phyloP scores from a whole-genome alignment of 176 grass and related monocot species.

The Raddia distichophylla region DNA sequence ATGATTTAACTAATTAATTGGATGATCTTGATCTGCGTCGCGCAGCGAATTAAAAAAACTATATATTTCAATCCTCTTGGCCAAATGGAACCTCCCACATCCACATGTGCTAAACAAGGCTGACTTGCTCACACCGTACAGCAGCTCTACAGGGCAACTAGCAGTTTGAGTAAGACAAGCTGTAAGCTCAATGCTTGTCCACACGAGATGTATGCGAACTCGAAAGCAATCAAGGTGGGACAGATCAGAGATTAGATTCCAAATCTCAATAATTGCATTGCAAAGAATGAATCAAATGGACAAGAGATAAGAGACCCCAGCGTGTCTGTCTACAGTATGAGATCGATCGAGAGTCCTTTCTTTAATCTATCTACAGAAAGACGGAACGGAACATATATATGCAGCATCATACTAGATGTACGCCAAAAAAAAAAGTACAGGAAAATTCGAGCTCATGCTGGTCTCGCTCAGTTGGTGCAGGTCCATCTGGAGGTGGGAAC shows the following conservation, averaged over 20 bases:
- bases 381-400: background rate
- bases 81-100: slow-evolving; percentile 30
- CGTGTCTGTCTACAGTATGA: slow-evolving; percentile 5
- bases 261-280: slow-evolving; percentile 42
- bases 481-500: slow-evolving; percentile 76
- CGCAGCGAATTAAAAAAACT: too few species aligned
- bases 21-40: background rate
- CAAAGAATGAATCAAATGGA: slow-evolving; percentile 56
- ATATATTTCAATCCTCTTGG: background rate
- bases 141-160: background rate
- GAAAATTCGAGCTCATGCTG: background rate
- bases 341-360: background rate
- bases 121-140: background rate
- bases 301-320: slow-evolving; percentile 35
- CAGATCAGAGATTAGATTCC: slow-evolving; percentile 30
- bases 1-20: background rate
- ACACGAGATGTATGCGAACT: background rate
- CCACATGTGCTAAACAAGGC: background rate
- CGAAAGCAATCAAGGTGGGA: background rate
- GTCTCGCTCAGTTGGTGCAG: slow-evolving; percentile 56
- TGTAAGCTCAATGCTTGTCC: slow-evolving; percentile 3
- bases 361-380: slow-evolving; percentile 46
- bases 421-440: background rate
- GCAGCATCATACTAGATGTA: slow-evolving; percentile 9
- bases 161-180: background rate